phyloP scores from a whole-genome alignment of 1,284 basidiomycete species.

The Cryptococcus sp. region DNA sequence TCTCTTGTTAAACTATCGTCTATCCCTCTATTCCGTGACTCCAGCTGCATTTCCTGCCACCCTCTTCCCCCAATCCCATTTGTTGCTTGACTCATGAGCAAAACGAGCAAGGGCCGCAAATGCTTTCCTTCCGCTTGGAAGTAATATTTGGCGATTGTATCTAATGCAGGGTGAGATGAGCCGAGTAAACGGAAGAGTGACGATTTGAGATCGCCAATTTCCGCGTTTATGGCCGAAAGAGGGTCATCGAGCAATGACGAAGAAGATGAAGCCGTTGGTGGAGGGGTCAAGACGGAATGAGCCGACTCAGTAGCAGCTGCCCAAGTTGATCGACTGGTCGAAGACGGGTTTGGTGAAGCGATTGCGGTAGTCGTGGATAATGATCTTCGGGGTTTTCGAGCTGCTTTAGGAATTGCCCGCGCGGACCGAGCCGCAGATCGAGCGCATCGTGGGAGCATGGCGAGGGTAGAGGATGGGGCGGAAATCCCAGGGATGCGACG shows the following conservation, averaged over 20 bases:
- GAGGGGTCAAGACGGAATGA: conserved; percentile 40
- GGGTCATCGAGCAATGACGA: conserved; percentile 34
- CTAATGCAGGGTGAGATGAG: conserved; percentile 82
- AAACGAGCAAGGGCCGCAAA: conserved; percentile 83
- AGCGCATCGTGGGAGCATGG: conserved; percentile 21
- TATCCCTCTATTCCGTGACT: conserved; percentile 29
- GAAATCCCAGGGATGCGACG: too few relatives aligned
- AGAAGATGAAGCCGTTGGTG: conserved; percentile 19
- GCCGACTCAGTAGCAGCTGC: conserved; percentile 50
- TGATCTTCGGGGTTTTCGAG: conserved; percentile 13
- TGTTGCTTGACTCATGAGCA: conserved; percentile 88
- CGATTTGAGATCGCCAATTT: conserved; percentile 73
- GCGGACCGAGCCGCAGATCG: conserved; percentile 6
- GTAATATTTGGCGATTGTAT: conserved; percentile 89
- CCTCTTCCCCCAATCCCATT: conserved; percentile 65
- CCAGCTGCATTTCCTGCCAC: conserved; percentile 31
- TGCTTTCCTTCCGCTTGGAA: conserved; percentile 82
- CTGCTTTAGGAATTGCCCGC: conserved; percentile 11
- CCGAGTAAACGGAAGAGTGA: conserved; percentile 80
- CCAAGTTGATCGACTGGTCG: conserved; percentile 33
- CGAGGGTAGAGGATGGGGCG: not conserved
- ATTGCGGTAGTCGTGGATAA: conserved; percentile 6
- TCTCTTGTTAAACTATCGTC: conserved; percentile 49
- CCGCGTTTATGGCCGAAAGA: conserved; percentile 60
- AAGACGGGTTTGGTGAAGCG: conserved; percentile 5